Percentiles rank a stretch among this genome's conserved stretches.
Evolutionary conservation across 495 filamentous ascomycete genomes (phyloP).

Genomic region (Penicillium macrosclerotiorum): DNA sequence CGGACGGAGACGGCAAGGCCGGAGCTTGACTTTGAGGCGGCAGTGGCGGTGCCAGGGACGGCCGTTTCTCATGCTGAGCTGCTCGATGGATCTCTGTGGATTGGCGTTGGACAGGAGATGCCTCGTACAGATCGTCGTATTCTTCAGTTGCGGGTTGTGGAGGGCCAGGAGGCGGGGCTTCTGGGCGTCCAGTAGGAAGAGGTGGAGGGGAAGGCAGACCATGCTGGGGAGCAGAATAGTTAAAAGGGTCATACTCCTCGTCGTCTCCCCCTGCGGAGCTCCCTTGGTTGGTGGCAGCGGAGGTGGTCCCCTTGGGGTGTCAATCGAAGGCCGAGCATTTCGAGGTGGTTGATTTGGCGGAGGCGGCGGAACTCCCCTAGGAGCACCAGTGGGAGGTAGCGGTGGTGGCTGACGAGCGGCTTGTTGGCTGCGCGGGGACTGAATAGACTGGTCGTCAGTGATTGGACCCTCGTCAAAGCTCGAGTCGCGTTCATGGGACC

Average conservation of each 20-base stretch:
- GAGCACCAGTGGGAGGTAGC: constrained; percentile 50
- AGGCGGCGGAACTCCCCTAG: constrained; percentile 54
- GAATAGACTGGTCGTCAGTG: constrained; percentile 51
- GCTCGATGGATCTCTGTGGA: constrained; percentile 41
- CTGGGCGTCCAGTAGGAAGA: constrained; percentile 22
- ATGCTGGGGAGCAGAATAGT: constrained; percentile 54
- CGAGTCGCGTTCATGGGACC: constrained; percentile 73
- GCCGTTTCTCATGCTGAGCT: constrained; percentile 36
- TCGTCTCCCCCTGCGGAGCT: constrained; percentile 49
- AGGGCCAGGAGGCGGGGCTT: constrained; percentile 29
- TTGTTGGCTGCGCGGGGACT: constrained; percentile 48
- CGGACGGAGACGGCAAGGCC: constrained; percentile 44
- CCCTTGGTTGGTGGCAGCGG: constrained; percentile 47
- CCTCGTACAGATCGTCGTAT: constrained; percentile 52
- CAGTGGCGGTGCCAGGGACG: constrained; percentile 29
- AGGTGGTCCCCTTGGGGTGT: constrained; percentile 68
- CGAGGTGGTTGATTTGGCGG: constrained; percentile 50
- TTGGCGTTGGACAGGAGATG: constrained; percentile 48
- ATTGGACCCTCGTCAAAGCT: constrained; percentile 61
- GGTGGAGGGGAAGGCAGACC: constrained; percentile 27
- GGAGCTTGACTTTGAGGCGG: constrained; percentile 31
- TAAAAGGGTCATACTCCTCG: constrained; percentile 74
- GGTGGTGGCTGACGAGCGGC: constrained; percentile 56
- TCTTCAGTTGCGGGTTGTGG: constrained; percentile 34
- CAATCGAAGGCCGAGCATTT: constrained; percentile 53